Evolutionary conservation across 2,329 filamentous ascomycete species (phyloP), one percentile per base, ranked within the genome.

Genomic region (Hymenoscyphus scutula): DNA sequence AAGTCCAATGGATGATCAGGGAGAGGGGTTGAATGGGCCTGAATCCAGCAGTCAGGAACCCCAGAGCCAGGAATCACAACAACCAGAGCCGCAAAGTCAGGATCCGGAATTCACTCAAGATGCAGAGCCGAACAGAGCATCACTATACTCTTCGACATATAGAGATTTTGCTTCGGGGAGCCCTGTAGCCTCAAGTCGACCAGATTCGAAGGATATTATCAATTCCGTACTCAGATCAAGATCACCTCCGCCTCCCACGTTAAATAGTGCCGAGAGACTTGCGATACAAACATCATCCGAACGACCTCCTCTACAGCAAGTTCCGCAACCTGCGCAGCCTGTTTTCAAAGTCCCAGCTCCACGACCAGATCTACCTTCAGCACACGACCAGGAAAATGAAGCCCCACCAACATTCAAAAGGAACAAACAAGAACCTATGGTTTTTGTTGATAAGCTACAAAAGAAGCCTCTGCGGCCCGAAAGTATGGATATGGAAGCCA

Each of bases 341-440:
- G 79, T 82, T 6, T 88, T 86, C 73, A 85, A 81, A 68, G 75
- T 85, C 15, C 84, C 84, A 54, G 79, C 80, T 13, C 77, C 82
- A 38, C 82, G 84, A 19, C 76, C 82, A 8, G 80, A 84, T 58
- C 73, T 90, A 55, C 85, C 88, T 19, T 84, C 88, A 1, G 77
- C 78, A 3, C 82, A 89, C 65, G 91, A 96, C 70, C 92, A 97
- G 74, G 93, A 97, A 75, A 97, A 97, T 73, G 86, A 95, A 64
- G 82, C 85, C 3, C 88, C 88, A 2, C 84, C 88, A 29, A 89
- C 85, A 0, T 89, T 91, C 75, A 89, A 84, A 73, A 83, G 71
- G 23, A 75, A 73, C 19, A 74, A 74, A 30, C 70, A 71, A 41
- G 66, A 65, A 6, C 64, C 70, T 13, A 57, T 69, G 8, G 67